These are phyloP conservation scores for Wolfiporia cocos DNA, from an alignment of 1,284 basidiomycete species.

Conservation along the genomic window DNA sequence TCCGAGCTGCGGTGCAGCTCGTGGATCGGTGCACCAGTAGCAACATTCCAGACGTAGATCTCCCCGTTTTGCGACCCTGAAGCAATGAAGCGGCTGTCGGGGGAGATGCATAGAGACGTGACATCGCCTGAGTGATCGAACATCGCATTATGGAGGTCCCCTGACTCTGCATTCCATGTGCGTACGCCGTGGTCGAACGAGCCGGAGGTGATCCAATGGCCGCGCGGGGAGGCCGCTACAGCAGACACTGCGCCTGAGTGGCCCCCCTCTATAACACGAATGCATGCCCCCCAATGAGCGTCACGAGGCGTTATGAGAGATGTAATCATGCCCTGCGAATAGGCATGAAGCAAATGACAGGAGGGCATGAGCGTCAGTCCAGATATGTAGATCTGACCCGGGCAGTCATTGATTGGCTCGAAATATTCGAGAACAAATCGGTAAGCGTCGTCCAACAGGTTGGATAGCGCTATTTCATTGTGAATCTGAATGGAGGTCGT, in stretches of 20 bases:
- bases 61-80: not conserved
- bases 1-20: too few relatives aligned
- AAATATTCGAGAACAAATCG: conserved; percentile 7
- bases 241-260: not conserved
- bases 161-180: not conserved
- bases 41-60: not conserved
- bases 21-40: not conserved
- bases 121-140: not conserved
- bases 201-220: not conserved
- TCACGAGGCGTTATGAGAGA: not conserved
- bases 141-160: not conserved
- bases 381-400: conserved; percentile 6
- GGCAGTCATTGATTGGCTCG: not conserved
- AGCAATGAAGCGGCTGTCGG: not conserved
- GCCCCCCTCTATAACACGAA: not conserved
- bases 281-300: not conserved
- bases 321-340: too few relatives aligned
- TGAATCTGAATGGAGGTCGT: too few relatives aligned
- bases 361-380: conserved; percentile 1
- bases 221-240: not conserved
- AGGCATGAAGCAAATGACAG: not conserved
- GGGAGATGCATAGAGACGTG: not conserved
- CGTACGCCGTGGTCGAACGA: not conserved
- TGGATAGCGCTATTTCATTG: not conserved
- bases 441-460: conserved; percentile 1